Evolutionary conservation across 305 asterid species (phyloP), one percentile per base, ranked within the genome.

Genomic region (Rubia balearica): DNA sequence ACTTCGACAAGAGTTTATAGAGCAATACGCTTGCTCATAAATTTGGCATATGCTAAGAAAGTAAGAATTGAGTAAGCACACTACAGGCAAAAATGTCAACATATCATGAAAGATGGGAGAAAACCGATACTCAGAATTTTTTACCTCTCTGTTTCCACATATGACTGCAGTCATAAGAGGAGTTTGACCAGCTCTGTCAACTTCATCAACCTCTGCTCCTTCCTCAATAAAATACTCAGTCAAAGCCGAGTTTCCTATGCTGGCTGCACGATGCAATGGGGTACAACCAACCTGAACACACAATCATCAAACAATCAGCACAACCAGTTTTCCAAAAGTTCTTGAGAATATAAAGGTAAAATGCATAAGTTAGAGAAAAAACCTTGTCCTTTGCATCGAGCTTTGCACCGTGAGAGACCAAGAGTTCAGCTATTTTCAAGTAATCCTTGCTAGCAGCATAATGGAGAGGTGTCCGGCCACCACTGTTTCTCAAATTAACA

Each of bases 221-320:
- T 93, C 98, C 89, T 89, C 97, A 59, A 93, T 90, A 74, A 93
- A 83, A 80, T 84, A 81, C 61, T 93, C 96, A 65, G 90, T 87
- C 76, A 93, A 65, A 57, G 70, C 85, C 49, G 81, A 74, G 68
- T 88, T 83, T 72, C 97, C 98, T 2, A 89, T 84, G 84, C 97
- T 90, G 65, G 98, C 97, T 80, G 98, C 97, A 66, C 98, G 97
- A 71, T 93, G 97, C 90, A 93, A 84, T 42, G 98, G 96, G 68
- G 96, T 87, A 83, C 94, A 89, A 61, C 98, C 98, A 13, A 90
- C 86, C 97, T 92, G 77, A 77, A 83, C 7, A 70, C 67, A 42
- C 38, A 41, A 70, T 49, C 40, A 27, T 76, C 67, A 66, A 73
- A 61, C 16, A 67, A 75, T 38, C 61, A 70, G 43, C 71, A 74